These are phyloP conservation scores for Cnidoscolus chayamansa DNA, from an alignment of 441 rosid genomes.

Conservation along the genomic window DNA sequence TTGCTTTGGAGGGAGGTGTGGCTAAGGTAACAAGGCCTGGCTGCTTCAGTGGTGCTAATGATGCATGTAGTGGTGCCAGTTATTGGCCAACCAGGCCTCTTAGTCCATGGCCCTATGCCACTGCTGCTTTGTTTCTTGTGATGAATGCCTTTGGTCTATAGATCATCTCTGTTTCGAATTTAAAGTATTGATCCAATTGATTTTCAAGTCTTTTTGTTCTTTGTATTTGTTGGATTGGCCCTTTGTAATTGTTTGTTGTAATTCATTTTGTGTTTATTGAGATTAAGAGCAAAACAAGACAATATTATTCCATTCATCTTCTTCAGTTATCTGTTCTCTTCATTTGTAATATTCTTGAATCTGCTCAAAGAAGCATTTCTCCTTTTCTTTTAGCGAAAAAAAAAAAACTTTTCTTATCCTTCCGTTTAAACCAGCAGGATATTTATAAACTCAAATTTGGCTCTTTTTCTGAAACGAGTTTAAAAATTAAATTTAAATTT, in stretches of 20 bases:
- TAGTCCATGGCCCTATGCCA: constrained; percentile 27
- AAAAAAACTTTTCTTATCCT: no score
- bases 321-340: not conserved
- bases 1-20: constrained; percentile 45
- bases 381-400: no score
- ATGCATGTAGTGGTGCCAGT: constrained; percentile 46
- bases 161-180: constrained; percentile 13
- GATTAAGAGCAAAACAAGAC: not conserved
- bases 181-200: constrained; percentile 8
- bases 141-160: constrained; percentile 38
- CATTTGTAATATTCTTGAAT: not conserved
- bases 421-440: no score
- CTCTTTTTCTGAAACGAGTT: no score
- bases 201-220: constrained; percentile 11
- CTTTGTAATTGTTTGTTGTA: constrained; percentile 19
- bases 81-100: constrained; percentile 20
- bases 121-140: constrained; percentile 30
- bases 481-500: no score
- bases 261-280: constrained; percentile 16
- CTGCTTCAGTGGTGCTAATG: constrained; percentile 73
- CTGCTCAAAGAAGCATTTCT: not conserved
- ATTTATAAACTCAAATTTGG: no score
- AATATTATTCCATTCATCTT: not conserved
- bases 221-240: constrained; percentile 9
- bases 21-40: constrained; percentile 55